A percentile compares a stretch with the other conserved stretches of the same genome.
phyloP scores from a whole-genome alignment of 768 basidiomycete species.

The Myochromella boudieri region DNA sequence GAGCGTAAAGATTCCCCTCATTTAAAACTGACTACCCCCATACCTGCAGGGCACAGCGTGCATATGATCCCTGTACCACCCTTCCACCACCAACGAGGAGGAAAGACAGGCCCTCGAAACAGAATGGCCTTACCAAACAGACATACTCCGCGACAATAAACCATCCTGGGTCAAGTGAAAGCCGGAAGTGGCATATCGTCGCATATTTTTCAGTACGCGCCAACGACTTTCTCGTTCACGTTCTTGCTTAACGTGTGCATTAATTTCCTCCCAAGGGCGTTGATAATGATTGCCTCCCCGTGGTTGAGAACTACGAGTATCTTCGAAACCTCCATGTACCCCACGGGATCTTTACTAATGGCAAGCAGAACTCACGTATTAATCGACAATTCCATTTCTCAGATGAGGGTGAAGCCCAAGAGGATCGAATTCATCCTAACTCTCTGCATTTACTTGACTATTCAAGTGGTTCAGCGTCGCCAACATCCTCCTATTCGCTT shows the following conservation, averaged over 20 bases:
- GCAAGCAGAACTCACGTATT: constrained; percentile 46
- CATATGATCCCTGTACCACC: constrained; percentile 58
- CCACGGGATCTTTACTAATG: constrained; percentile 70
- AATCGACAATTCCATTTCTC: constrained; percentile 46
- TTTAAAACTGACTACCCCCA: constrained; percentile 10
- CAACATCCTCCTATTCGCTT: constrained; percentile 13
- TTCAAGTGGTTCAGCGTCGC: constrained; percentile 11
- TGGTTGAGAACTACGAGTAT: constrained; percentile 74
- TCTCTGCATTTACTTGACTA: constrained; percentile 19
- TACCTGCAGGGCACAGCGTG: constrained; percentile 50
- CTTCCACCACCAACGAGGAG: constrained; percentile 63
- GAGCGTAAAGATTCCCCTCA: neutral
- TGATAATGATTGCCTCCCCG: constrained; percentile 68
- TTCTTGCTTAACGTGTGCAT: constrained; percentile 7
- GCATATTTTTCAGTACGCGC: constrained; percentile 73
- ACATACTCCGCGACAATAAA: constrained; percentile 79
- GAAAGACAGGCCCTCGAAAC: constrained; percentile 77
- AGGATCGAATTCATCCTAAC: constrained; percentile 26
- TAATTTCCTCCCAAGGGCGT: constrained; percentile 44
- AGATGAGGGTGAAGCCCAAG: constrained; percentile 42
- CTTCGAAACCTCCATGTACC: constrained; percentile 68
- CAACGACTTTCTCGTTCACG: neutral
- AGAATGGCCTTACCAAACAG: constrained; percentile 82
- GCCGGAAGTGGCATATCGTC: constrained; percentile 81
- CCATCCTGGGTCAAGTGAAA: constrained; percentile 54